Conservation (phyloP, 2,329 filamentous ascomycete species). For the Monilinia vaccinii-corymbosi region DNA sequence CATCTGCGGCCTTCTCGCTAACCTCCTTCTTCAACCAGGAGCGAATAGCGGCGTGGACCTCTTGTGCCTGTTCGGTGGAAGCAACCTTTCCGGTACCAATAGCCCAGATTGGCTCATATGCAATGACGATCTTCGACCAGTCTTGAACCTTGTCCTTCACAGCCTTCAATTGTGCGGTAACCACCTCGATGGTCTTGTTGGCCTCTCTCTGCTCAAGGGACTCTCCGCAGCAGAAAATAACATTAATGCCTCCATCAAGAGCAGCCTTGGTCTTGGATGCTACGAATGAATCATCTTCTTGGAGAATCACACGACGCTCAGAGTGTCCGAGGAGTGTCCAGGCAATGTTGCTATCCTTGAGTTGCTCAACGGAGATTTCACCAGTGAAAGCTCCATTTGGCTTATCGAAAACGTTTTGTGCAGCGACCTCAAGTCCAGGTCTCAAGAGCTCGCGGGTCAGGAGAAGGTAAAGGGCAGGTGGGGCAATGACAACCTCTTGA, state of each 20-base stretch:
- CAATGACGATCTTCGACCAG: conserved; percentile 92
- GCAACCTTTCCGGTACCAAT: conserved; percentile 91
- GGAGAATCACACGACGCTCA: conserved; percentile 83
- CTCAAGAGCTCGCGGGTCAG: conserved; percentile 73
- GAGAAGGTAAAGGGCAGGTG: conserved; percentile 83
- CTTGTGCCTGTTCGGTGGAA: conserved; percentile 81
- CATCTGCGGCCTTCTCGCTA: conserved; percentile 64
- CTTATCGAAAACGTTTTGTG: conserved; percentile 97
- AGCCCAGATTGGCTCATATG: conserved; percentile 98
- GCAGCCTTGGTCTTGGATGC: conserved; percentile 93
- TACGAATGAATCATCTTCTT: conserved; percentile 77
- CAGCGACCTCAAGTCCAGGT: conserved; percentile 71
- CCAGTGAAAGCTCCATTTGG: conserved; percentile 95
- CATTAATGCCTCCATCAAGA: conserved; percentile 73
- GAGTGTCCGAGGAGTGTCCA: conserved; percentile 94
- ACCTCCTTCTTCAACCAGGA: conserved; percentile 78
- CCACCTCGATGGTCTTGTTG: conserved; percentile 74
- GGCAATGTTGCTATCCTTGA: conserved; percentile 78
- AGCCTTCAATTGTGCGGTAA: conserved; percentile 76
- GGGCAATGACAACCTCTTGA: conserved; percentile 86
- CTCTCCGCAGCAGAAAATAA: conserved; percentile 98
- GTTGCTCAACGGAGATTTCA: conserved; percentile 86
- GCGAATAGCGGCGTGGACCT: conserved; percentile 87
- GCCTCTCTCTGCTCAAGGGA: conserved; percentile 85
- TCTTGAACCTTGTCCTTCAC: conserved; percentile 71